Evolutionary conservation across 345 rosid genomes (phyloP).

Genomic region (Noccaea bulbosa): DNA sequence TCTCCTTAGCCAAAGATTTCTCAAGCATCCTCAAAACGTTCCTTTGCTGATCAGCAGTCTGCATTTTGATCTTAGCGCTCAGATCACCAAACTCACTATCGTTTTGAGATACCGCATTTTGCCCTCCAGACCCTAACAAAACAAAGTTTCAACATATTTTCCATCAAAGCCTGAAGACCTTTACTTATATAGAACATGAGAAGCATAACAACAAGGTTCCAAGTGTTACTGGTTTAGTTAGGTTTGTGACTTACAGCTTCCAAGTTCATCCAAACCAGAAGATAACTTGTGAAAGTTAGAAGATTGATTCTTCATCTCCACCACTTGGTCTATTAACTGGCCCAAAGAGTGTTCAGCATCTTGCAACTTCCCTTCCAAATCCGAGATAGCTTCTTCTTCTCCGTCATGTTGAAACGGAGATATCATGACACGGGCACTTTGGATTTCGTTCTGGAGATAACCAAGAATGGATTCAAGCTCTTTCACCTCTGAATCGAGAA

Average conservation of each 20-base stretch:
- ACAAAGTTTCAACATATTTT: slow-evolving; percentile 9
- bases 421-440: slow-evolving; percentile 46
- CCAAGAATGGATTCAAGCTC: slow-evolving; percentile 59
- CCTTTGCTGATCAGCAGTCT: slow-evolving; percentile 83
- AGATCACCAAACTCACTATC: slow-evolving; percentile 50
- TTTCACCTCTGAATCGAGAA: slow-evolving; percentile 66
- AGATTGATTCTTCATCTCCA: slow-evolving; percentile 71
- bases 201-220: background rate
- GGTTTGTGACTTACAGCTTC: slow-evolving; percentile 53
- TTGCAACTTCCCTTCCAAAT: slow-evolving; percentile 64
- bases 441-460: slow-evolving; percentile 47
- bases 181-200: background rate
- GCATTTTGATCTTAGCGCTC: slow-evolving; percentile 63
- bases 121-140: slow-evolving; percentile 55
- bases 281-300: slow-evolving; percentile 58
- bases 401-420: slow-evolving; percentile 57
- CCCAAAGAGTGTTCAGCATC: slow-evolving; percentile 60
- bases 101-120: slow-evolving; percentile 38
- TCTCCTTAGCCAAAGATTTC: slow-evolving; percentile 90
- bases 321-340: slow-evolving; percentile 61
- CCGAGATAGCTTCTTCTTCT: slow-evolving; percentile 52
- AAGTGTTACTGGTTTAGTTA: background rate
- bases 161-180: slow-evolving; percentile 5
- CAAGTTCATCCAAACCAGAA: slow-evolving; percentile 48
- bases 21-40: slow-evolving; percentile 86